Conservation (phyloP, 176 grass and related monocot genomes). For the Hordeum marinum region DNA sequence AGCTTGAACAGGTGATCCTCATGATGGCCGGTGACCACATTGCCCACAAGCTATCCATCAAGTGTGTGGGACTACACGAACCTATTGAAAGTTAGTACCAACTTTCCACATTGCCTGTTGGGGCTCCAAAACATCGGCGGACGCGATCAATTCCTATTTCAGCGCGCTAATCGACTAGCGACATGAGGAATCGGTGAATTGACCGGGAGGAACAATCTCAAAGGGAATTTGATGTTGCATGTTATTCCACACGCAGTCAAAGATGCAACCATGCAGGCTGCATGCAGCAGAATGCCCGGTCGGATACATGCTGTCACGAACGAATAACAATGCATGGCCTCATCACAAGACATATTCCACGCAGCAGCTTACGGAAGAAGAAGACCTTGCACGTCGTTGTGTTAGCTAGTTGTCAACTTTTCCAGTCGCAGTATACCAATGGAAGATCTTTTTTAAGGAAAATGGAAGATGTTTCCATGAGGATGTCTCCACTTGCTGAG, state of each 20-base stretch:
- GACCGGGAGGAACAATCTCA: constrained; percentile 34
- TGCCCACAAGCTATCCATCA: constrained; percentile 1
- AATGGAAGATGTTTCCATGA: constrained; percentile 7
- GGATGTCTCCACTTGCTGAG: neutral
- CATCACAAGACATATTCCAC: constrained; percentile 43
- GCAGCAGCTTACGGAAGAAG: constrained; percentile 25
- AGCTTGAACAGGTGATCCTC: neutral
- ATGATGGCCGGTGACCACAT: constrained; percentile 24
- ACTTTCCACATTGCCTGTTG: constrained; percentile 23
- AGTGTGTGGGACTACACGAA: neutral
- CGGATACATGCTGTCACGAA: constrained; percentile 35
- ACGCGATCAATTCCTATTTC: constrained; percentile 4
- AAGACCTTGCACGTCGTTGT: neutral
- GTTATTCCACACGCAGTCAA: neutral
- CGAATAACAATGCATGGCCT: constrained; percentile 41
- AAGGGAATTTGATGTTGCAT: constrained; percentile 19
- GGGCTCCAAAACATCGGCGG: constrained; percentile 50
- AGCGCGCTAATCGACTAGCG: constrained; percentile 32
- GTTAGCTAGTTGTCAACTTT: neutral
- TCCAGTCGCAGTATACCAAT: neutral
- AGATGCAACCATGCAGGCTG: constrained; percentile 27
- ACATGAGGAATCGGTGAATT: constrained; percentile 45
- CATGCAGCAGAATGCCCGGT: constrained; percentile 38
- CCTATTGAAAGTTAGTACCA: neutral
- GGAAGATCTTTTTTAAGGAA: neutral